Evolutionary conservation across 495 filamentous ascomycete genomes (phyloP), one percentile per base, ranked within the genome.

Genomic region (Annulohypoxylon bovei): DNA sequence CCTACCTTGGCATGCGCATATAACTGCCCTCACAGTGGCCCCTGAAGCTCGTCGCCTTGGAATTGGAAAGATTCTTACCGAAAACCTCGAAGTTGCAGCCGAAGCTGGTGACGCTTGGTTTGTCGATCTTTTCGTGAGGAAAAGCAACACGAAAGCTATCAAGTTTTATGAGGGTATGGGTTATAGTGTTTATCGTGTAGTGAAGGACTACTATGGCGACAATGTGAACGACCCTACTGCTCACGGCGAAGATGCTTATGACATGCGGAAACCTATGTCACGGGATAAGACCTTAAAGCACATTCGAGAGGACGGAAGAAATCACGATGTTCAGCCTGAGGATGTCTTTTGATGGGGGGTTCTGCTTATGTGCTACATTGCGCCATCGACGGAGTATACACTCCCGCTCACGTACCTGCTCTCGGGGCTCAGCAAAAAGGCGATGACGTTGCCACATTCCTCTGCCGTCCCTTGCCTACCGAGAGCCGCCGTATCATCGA

Each of bases 1-100:
- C 80, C 91, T 95, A 18, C 94, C 96, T 23, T 98, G 93, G 92
- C 95, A 98, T 80, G 95, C 94, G 28, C 95, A 99, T 81, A 97
- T 99, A 80, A 99, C 95, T 16, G 94, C 94, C 39, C 84, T 99
- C 16, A 98, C 95, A 2, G 93, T 99, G 23, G 92, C 94, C 12
- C 95, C 95, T 0, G 87, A 90, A 71, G 93, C 90, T 63, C 90
- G 95, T 16, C 89, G 95, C 27, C 87, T 94, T 22, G 95, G 95
- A 23, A 90, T 97, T 50, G 95, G 95, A 27, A 90, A 90, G 54
- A 86, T 86, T 27, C 85, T 98, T 27, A 93, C 91, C 4, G 85
- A 89, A 75, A 88, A 90, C 49, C 87, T 99, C 40, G 94, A 98
- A 80, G 85, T 82, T 14, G 88, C 86, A 1, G 93, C 93, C 3